These are phyloP conservation scores for Atractiella rhizophila DNA, from an alignment of 768 basidiomycete genomes.

Conservation along the genomic window DNA sequence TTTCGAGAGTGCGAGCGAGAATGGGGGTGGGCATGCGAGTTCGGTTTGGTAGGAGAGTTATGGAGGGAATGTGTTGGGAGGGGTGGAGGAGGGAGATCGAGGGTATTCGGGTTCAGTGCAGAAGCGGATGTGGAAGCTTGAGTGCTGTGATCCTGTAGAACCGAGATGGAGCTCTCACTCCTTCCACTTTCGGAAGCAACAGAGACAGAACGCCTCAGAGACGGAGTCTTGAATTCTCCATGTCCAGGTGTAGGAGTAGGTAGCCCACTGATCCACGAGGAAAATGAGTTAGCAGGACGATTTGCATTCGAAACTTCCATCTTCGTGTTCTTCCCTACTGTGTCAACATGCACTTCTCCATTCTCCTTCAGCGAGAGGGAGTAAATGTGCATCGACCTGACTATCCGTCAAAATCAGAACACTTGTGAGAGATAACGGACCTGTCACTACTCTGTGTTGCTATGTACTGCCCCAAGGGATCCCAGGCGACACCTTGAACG, in stretches of 20 bases:
- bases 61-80: not conserved
- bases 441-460: conserved; percentile 92
- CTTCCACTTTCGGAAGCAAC: not conserved
- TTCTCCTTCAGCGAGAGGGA: conserved; percentile 43
- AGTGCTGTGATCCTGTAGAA: no score
- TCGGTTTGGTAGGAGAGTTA: not conserved
- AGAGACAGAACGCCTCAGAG: not conserved
- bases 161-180: not conserved
- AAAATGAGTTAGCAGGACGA: no score
- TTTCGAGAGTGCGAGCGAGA: not conserved
- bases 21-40: not conserved
- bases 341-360: conserved; percentile 28
- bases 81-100: no score
- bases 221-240: not conserved
- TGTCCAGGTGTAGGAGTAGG: not conserved
- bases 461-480: conserved; percentile 86
- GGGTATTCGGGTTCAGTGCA: not conserved
- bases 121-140: not conserved
- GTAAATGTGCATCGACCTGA: conserved; percentile 70
- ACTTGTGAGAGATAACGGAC: conserved; percentile 15
- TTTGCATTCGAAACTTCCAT: conserved; percentile 36
- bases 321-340: conserved; percentile 63
- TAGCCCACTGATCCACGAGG: no score
- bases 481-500: conserved; percentile 98
- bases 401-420: not conserved